Base-by-base conservation (phyloP, 176 grass and related monocot species). In the Olyra latifolia region DNA sequence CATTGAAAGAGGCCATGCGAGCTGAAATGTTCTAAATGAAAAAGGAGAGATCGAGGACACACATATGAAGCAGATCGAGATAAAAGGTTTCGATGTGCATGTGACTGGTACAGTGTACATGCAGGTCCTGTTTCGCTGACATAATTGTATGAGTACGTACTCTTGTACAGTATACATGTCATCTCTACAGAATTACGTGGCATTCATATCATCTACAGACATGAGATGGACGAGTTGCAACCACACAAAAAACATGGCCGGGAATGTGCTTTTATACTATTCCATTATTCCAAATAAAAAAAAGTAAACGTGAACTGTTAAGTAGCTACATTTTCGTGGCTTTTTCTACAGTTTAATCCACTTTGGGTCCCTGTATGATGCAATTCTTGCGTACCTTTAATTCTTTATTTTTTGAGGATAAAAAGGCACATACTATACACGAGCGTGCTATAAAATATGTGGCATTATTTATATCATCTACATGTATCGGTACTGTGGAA, bases 101-200 rank as follows among this genome's bases (percentile, higher is more conserved):
- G 61, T 35, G 77, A 73, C 44, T 19, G 69, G 77, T 61, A 45
- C 71, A 35, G 32, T 35, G 32, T 35, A 35, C 32, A 35, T n/a
- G n/a, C 32, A 75, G 10, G 22, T 65, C 32, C 70, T 68, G 54
- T 69, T 35, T 75, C 9, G 35, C 8, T 27, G 71, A 69, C 85
- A 82, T 82, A 82, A 87, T 82, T 82, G 78, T 76, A 76, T n/a
- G 70, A 41, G 22, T 27, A 58, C 32, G 32, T 72, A 17, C 50
- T 79, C 43, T 62, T 53, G 78, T 81, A 76, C 78, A 75, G 28
- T 19, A 29, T 80, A 81, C 66, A 48, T 40, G 61, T 62, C 54
- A 71, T 70, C 63, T 70, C 63, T 70, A 62, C 72, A 76, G 43
- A 62, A 62, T 47, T 66, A 40, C 65, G 20, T 83, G 19, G 71